phyloP scores from a whole-genome alignment of 1,139 yeast genomes.

The Suhomyces coccinellae region DNA sequence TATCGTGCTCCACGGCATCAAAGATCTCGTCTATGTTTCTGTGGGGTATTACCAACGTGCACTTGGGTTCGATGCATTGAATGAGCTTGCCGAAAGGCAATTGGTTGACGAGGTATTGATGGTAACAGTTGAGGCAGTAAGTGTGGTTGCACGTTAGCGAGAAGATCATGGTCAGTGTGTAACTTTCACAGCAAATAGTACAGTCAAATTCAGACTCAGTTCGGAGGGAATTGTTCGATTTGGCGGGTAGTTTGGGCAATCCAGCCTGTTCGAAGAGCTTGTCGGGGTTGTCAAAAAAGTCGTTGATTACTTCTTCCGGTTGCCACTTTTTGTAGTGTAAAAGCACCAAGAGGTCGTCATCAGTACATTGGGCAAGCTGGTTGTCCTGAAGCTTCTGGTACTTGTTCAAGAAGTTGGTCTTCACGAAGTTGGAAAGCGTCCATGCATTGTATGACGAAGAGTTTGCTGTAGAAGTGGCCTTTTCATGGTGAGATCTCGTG shows the following conservation, averaged over 20 bases:
- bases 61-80: conserved; percentile 58
- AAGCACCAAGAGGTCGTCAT: conserved; percentile 50
- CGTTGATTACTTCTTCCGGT: conserved; percentile 67
- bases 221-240: conserved; percentile 22
- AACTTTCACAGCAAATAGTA: conserved; percentile 68
- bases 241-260: conserved; percentile 24
- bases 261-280: conserved; percentile 52
- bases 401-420: conserved; percentile 19
- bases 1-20: conserved; percentile 10
- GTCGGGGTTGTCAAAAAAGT: conserved; percentile 56
- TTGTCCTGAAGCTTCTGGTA: conserved; percentile 21
- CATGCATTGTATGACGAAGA: conserved; percentile 21
- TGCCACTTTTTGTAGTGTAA: conserved; percentile 72
- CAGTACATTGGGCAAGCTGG: conserved; percentile 33
- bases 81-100: conserved; percentile 58
- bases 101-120: conserved; percentile 54
- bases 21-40: conserved; percentile 25
- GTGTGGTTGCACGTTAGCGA: conserved; percentile 67
- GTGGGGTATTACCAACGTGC: conserved; percentile 39
- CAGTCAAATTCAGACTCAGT: conserved; percentile 45
- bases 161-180: conserved; percentile 42
- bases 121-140: conserved; percentile 69
- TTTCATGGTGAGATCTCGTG: conserved; percentile 5
- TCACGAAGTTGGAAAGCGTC: conserved; percentile 29
- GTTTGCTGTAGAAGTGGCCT: background rate